Percentiles rank a stretch among this genome's conserved stretches.
Conservation (phyloP, 768 basidiomycete species). For the Panellus pusillus region DNA sequence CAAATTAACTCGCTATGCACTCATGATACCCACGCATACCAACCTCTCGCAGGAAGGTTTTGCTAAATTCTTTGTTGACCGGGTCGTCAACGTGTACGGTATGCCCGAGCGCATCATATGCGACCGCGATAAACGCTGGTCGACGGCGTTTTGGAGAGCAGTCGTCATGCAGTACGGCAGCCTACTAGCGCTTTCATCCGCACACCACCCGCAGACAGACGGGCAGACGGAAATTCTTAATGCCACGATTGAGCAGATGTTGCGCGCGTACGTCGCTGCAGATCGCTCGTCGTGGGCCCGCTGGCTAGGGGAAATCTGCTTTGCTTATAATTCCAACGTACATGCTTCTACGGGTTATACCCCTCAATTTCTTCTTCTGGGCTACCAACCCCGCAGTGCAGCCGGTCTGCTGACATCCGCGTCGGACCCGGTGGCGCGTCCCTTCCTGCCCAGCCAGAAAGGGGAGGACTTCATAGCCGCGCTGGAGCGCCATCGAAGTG, state of each 20-base stretch:
- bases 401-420: slow-evolving; percentile 3
- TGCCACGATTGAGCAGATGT: no score
- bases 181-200: no score
- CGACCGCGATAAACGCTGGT: slow-evolving; percentile 16
- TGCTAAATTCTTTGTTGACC: slow-evolving; percentile 8
- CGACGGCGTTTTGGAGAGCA: slow-evolving; percentile 20
- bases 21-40: no score
- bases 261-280: no score
- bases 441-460: slow-evolving; percentile 13
- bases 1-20: no score
- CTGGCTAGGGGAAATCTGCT: slow-evolving; percentile 24
- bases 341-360: slow-evolving; percentile 27
- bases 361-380: slow-evolving; percentile 30
- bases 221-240: no score
- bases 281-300: no score
- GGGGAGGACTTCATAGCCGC: slow-evolving; percentile 6
- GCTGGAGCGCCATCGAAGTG: slow-evolving; percentile 2
- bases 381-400: no score
- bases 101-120: slow-evolving; percentile 9
- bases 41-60: slow-evolving; percentile 16
- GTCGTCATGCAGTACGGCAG: slow-evolving; percentile 3
- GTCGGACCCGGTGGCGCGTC: neutral
- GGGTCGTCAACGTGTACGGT: slow-evolving; percentile 3
- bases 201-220: no score
- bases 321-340: slow-evolving; percentile 31